These are phyloP conservation scores for Hansenula lynferdii DNA, from an alignment of 1,139 yeast species.

Conservation along the genomic window DNA sequence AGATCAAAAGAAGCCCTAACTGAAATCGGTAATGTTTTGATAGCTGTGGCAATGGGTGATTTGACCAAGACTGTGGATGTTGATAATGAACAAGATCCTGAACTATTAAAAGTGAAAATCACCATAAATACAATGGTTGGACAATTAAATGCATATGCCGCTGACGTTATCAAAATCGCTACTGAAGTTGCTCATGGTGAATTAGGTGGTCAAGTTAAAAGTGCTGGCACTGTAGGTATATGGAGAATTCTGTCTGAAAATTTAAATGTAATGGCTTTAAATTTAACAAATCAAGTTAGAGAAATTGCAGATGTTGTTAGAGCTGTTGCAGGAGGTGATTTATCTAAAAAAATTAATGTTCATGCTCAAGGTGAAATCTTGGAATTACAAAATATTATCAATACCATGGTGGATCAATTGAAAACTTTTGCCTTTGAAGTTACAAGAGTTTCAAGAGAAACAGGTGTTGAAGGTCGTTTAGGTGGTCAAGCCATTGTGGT, in stretches of 20 bases:
- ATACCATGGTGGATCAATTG: conserved; percentile 84
- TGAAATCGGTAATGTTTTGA: conserved; percentile 81
- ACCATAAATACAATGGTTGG: conserved; percentile 86
- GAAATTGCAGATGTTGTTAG: conserved; percentile 91
- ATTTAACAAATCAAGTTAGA: conserved; percentile 84
- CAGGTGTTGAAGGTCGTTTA: conserved; percentile 86
- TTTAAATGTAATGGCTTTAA: conserved; percentile 88
- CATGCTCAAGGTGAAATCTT: conserved; percentile 92
- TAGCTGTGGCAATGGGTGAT: conserved; percentile 88
- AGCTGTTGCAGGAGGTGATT: conserved; percentile 88
- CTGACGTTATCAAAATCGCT: conserved; percentile 84
- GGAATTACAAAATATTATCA: conserved; percentile 74
- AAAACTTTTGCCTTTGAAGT: conserved; percentile 88
- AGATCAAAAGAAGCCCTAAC: conserved; percentile 72
- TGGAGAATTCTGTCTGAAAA: conserved; percentile 89
- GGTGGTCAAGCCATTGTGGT: conserved; percentile 90
- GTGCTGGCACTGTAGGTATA: conserved; percentile 78
- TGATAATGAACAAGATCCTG: conserved; percentile 71
- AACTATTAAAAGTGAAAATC: conserved; percentile 68
- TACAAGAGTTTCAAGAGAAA: conserved; percentile 86
- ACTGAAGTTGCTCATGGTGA: conserved; percentile 91
- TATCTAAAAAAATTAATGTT: conserved; percentile 78
- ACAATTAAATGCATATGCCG: conserved; percentile 75
- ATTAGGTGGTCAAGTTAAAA: conserved; percentile 87
- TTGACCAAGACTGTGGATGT: conserved; percentile 71